Evolutionary conservation across 1,139 yeast genomes (phyloP).

Genomic region (Hansenula lynferdii): DNA sequence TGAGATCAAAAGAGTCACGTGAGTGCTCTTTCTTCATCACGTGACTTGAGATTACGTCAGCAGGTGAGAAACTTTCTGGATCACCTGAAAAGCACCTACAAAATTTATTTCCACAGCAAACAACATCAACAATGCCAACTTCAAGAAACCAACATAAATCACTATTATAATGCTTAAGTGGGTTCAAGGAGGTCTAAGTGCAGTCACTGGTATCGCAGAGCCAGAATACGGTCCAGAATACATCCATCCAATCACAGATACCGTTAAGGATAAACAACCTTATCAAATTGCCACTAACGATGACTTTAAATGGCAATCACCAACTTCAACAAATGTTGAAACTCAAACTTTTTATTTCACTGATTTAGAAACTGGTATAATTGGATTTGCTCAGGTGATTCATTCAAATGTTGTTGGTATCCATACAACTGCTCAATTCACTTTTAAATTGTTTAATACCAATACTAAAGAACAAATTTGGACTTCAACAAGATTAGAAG

Average conservation of each 20-base stretch:
- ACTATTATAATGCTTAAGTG: slow-evolving; percentile 60
- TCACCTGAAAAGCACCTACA: no score
- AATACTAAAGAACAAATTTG: slow-evolving; percentile 41
- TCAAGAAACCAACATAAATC: neutral
- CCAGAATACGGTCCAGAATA: slow-evolving; percentile 95
- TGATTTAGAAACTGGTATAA: slow-evolving; percentile 53
- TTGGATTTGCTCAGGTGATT: slow-evolving; percentile 91
- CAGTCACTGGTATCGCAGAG: slow-evolving; percentile 95
- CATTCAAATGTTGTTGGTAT: slow-evolving; percentile 89
- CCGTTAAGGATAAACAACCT: slow-evolving; percentile 52
- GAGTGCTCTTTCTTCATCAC: no score
- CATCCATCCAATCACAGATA: slow-evolving; percentile 73
- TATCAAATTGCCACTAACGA: slow-evolving; percentile 48
- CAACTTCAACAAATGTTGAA: slow-evolving; percentile 85
- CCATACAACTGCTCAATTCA: slow-evolving; percentile 91
- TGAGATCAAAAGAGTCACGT: no score
- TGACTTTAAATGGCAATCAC: slow-evolving; percentile 74
- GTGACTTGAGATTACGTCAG: no score
- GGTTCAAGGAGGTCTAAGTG: slow-evolving; percentile 85
- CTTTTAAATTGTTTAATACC: slow-evolving; percentile 67
- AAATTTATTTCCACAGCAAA: no score
- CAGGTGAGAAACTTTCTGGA: no score
- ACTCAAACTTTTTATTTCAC: slow-evolving; percentile 89
- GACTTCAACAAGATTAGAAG: slow-evolving; percentile 88
- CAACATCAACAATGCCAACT: neutral